Percentiles rank a stretch among this genome's conserved stretches.
Conservation (phyloP, 306 rosid species). For the Dicorynia guianensis region DNA sequence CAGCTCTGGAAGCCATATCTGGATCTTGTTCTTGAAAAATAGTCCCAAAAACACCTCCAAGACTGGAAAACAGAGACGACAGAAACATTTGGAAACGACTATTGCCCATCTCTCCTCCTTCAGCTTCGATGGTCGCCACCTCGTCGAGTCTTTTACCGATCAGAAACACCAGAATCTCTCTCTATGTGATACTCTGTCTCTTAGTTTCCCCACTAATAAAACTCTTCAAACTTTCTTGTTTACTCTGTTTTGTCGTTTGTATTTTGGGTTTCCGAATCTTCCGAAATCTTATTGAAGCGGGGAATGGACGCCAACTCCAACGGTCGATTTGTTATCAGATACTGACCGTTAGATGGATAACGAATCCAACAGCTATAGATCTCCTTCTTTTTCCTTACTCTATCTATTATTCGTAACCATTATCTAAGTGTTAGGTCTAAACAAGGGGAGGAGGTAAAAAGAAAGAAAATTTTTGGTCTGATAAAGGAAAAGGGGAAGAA, state of each 20-base stretch:
- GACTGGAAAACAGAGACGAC: slow-evolving; percentile 55
- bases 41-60: too few relatives aligned
- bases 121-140: slow-evolving; percentile 65
- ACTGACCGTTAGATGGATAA: slow-evolving; percentile 14
- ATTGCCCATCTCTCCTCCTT: slow-evolving; percentile 64
- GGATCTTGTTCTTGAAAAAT: too few relatives aligned
- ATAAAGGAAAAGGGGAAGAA: too few relatives aligned
- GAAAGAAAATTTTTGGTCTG: too few relatives aligned
- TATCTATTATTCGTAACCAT: slow-evolving; percentile 52
- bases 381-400: not conserved
- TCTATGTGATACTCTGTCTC: too few relatives aligned
- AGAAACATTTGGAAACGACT: slow-evolving; percentile 74
- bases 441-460: too few relatives aligned
- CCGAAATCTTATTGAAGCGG: not conserved
- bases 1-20: too few relatives aligned
- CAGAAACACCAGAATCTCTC: too few relatives aligned
- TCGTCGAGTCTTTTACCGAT: too few relatives aligned
- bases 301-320: slow-evolving; percentile 27
- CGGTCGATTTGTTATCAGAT: slow-evolving; percentile 39
- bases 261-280: not conserved
- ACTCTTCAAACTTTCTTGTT: too few relatives aligned
- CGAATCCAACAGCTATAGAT: slow-evolving; percentile 40
- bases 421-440: too few relatives aligned
- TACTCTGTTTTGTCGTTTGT: not conserved
- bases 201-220: too few relatives aligned